phyloP scores from a whole-genome alignment of 2,329 filamentous ascomycete genomes.

The Paecilomyces dactylethromorphus region DNA sequence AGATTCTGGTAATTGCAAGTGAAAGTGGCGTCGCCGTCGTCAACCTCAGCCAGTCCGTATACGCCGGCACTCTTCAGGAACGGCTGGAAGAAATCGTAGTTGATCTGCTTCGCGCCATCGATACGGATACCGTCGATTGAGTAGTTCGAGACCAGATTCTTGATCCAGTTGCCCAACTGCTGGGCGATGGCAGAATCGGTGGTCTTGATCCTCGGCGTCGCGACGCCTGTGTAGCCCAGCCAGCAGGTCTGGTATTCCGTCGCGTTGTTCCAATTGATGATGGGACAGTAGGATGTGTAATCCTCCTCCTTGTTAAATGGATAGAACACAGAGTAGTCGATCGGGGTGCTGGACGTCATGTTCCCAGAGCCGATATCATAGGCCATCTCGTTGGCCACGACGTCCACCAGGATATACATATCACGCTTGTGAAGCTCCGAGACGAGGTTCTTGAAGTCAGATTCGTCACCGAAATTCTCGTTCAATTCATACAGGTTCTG shows the following conservation, averaged over 20 bases:
- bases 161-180: conserved; percentile 31
- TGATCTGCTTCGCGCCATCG: conserved; percentile 40
- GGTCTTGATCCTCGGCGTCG: conserved; percentile 38
- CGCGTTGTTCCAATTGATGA: conserved; percentile 19
- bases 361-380: conserved; percentile 6
- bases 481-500: conserved; percentile 40
- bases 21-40: conserved; percentile 23
- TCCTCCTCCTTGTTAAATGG: conserved; percentile 17
- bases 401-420: conserved; percentile 45
- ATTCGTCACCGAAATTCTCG: conserved; percentile 36
- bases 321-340: conserved; percentile 12
- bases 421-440: conserved; percentile 34
- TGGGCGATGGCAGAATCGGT: conserved; percentile 26
- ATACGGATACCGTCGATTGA: conserved; percentile 40
- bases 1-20: conserved; percentile 32
- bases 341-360: conserved; percentile 2
- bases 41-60: conserved; percentile 42
- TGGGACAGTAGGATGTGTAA: conserved; percentile 22
- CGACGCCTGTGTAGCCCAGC: conserved; percentile 39
- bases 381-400: conserved; percentile 40
- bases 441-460: conserved; percentile 37
- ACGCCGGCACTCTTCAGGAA: conserved; percentile 27
- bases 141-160: conserved; percentile 30
- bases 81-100: conserved; percentile 29
- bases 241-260: conserved; percentile 37